Evolutionary conservation across 495 filamentous ascomycete species (phyloP), one percentile per base, ranked within the genome.

Genomic region (Penicillium parvum): DNA sequence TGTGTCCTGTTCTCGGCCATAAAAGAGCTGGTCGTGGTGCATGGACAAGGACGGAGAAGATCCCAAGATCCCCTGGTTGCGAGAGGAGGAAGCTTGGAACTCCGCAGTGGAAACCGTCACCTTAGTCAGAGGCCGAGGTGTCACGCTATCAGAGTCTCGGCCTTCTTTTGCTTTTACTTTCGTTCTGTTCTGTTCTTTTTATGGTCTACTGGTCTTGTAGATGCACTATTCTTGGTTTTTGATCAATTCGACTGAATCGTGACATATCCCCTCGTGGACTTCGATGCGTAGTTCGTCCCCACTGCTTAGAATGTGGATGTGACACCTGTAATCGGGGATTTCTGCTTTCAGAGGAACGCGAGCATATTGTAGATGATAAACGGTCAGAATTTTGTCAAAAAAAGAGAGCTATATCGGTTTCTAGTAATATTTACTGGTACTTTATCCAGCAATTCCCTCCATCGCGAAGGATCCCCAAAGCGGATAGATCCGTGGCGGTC

Each of bases 251-350:
- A n/a, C n/a, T n/a, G n/a, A n/a, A n/a, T n/a, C n/a, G n/a, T n/a
- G n/a, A n/a, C n/a, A n/a, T n/a, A n/a, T 25, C 4, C 19, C 29
- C 11, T 34, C 22, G 40, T 27, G 22, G 37, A 21, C 9, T 8
- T 8, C 3, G 23, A 28, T 21, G 37, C 15, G 8, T 27, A 25
- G 32, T 25, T 28, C 17, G 37, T 35, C 53, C 48, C 53, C 45
- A 46, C 49, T 14, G 17, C 28, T 6, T 12, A 53, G 49, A 56
- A 56, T 56, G 53, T 45, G 32, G 41, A 49, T 56, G 53, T 43
- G 29, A 56, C 45, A 32, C 15, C 20, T 37, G 21, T 38, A 20
- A 22, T n/a, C 38, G 32, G 40, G 19, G 32, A 22, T 20, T 26
- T 27, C 49, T 51, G 39, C 27, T 29, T 54, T 47, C 38, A 36